Conservation (phyloP, 345 rosid genomes). For the Camelina sativa region DNA sequence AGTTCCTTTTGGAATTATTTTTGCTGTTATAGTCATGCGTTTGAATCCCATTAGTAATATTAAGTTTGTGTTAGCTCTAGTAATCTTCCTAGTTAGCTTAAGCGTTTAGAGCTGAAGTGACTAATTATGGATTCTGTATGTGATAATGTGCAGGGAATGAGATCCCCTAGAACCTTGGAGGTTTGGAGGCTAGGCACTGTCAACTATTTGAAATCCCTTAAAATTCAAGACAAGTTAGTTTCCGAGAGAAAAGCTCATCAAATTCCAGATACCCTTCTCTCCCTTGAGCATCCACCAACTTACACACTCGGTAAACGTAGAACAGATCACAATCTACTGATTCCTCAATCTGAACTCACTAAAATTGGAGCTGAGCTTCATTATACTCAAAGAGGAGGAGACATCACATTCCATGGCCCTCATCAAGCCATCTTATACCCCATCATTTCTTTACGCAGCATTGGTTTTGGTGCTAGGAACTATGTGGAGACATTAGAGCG, state of each 20-base stretch:
- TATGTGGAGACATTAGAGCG: slow-evolving; percentile 80
- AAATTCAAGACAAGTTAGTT: slow-evolving; percentile 73
- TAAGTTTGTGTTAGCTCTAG: neutral
- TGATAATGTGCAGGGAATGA: slow-evolving; percentile 57
- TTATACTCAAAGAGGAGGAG: slow-evolving; percentile 93
- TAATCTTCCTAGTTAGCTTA: neutral
- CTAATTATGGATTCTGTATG: neutral
- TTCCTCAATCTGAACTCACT: slow-evolving; percentile 65
- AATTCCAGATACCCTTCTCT: slow-evolving; percentile 70
- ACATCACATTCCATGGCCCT: slow-evolving; percentile 91
- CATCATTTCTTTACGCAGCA: slow-evolving; percentile 69
- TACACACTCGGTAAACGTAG: slow-evolving; percentile 80
- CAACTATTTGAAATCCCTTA: slow-evolving; percentile 75
- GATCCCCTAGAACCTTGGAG: slow-evolving; percentile 57
- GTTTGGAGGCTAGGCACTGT: slow-evolving; percentile 80
- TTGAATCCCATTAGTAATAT: slow-evolving; percentile 10
- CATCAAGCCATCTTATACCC: slow-evolving; percentile 84
- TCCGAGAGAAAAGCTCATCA: slow-evolving; percentile 57
- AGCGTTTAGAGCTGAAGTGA: neutral
- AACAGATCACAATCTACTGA: slow-evolving; percentile 77
- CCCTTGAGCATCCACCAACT: slow-evolving; percentile 86
- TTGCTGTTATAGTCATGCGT: slow-evolving; percentile 11
- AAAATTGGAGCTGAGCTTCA: slow-evolving; percentile 83
- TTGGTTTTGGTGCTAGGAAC: slow-evolving; percentile 72
- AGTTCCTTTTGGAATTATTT: neutral